These are phyloP conservation scores for Penicillium sp. DNA, from an alignment of 2,329 filamentous ascomycete species.

Conservation along the genomic window DNA sequence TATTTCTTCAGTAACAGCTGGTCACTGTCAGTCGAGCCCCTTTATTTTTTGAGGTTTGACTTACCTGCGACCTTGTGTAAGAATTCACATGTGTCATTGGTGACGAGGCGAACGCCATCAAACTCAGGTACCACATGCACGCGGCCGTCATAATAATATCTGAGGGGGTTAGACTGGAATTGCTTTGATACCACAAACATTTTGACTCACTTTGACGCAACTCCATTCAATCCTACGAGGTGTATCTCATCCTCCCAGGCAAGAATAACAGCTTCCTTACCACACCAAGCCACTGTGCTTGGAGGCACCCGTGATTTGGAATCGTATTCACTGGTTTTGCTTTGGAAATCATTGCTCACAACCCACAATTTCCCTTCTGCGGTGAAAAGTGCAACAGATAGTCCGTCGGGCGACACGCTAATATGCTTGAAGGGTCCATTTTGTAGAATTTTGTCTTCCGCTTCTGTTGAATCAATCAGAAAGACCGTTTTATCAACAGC, in stretches of 20 bases:
- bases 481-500: slow-evolving; percentile 83
- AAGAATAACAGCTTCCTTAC: slow-evolving; percentile 87
- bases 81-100: slow-evolving; percentile 95
- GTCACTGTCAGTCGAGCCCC: slow-evolving; percentile 5
- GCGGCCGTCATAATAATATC: slow-evolving; percentile 86
- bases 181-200: background rate
- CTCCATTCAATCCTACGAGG: slow-evolving; percentile 80
- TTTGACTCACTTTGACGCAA: slow-evolving; percentile 59
- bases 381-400: slow-evolving; percentile 84
- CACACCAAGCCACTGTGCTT: slow-evolving; percentile 92
- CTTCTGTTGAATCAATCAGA: slow-evolving; percentile 83
- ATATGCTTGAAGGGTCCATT: slow-evolving; percentile 92
- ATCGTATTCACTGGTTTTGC: slow-evolving; percentile 86
- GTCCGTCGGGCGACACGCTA: slow-evolving; percentile 85
- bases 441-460: slow-evolving; percentile 86
- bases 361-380: slow-evolving; percentile 84
- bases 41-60: background rate
- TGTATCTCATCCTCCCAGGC: slow-evolving; percentile 99
- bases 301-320: slow-evolving; percentile 82
- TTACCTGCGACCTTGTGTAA: slow-evolving; percentile 81
- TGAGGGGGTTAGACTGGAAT: slow-evolving; percentile 32
- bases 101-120: slow-evolving; percentile 87
- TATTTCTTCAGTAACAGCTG: slow-evolving; percentile 78
- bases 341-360: slow-evolving; percentile 93
- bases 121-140: slow-evolving; percentile 85